Base-by-base conservation (phyloP, 1,284 basidiomycete genomes). In the Cryptococcus hybrid region DNA sequence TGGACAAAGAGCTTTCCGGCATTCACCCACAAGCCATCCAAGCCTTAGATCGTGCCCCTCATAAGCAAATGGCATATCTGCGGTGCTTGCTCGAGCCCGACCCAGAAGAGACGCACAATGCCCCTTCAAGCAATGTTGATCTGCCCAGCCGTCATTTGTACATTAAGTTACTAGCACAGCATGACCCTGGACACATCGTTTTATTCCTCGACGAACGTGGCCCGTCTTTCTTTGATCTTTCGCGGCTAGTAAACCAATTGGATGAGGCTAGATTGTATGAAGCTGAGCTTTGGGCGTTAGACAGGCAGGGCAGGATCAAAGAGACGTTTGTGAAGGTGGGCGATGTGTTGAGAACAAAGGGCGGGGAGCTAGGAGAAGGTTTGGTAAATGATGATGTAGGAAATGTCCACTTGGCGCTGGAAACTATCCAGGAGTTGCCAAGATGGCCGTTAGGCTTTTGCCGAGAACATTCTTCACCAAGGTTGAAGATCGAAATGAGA, bases 241-340 rank as follows among this genome's bases (percentile, higher is more conserved):
- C 80, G 0, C 78, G 83, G 8, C 81, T 88, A 4, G 77, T 86
- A 1, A 77, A 79, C 7, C 82, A 84, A 3, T 93, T 89, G 67
- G 88, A 93, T 73, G 76, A 81, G 5, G 80, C 82, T 35, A 80
- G 81, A 38, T 85, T 86, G 5, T 88, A 84, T 64, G 87, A 92
- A 59, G 90, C 88, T 2, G 85, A 89, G 24, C 79, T 98, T 2
- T 98, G 94, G 94, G 83, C 86, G 1, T 77, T 88, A 51, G 84
- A 92, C 68, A 82, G 83, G 60, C 80, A 79, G 30, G 89, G 87
- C 0, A 80, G 84, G 51, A 84, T 87, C 1, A 78, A 79, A 39
- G 82, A 82, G 35, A 89, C 92, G 4, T 82, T 96, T 37, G 73
- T 79, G 42, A 88, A 86, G 61, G 83, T 87, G 0, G 85, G 86